Evolutionary conservation across 2,329 filamentous ascomycete genomes (phyloP).

Genomic region (Talaromyces funiculosus): DNA sequence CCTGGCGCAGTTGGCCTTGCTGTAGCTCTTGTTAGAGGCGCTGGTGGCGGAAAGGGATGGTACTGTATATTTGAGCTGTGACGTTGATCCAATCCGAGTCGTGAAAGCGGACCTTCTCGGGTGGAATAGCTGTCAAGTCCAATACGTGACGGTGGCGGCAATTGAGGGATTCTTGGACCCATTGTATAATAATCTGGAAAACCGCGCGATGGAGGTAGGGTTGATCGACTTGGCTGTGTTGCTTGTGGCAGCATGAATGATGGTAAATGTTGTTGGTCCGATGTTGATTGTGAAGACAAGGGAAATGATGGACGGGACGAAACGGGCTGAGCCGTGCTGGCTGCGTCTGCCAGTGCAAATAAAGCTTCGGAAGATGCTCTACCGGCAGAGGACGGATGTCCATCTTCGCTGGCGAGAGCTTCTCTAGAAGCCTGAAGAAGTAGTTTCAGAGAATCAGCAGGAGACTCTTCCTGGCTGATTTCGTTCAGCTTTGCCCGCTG

Average conservation of each 20-base stretch:
- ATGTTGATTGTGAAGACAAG: conserved; percentile 2
- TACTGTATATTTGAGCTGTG: conserved; percentile 11
- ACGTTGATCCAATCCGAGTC: conserved; percentile 6
- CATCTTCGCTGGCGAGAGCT: conserved; percentile 16
- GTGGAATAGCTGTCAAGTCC: conserved; percentile 27
- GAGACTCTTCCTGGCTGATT: conserved; percentile 25
- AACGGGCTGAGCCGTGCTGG: conserved; percentile 17
- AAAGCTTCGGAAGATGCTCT: conserved; percentile 24
- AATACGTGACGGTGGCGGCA: conserved; percentile 36
- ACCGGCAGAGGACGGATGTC: conserved; percentile 7
- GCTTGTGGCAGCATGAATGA: conserved; percentile 25
- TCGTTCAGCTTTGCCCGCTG: conserved; percentile 37
- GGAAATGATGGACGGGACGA: conserved; percentile 28
- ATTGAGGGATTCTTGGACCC: conserved; percentile 30
- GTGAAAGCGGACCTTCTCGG: conserved; percentile 24
- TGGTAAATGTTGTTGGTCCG: conserved; percentile 22
- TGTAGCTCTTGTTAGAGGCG: not conserved
- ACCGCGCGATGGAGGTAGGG: conserved; percentile 31
- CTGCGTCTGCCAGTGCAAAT: conserved; percentile 31
- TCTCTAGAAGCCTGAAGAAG: conserved; percentile 27
- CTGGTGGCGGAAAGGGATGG: conserved; percentile 20
- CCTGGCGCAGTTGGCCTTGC: not conserved
- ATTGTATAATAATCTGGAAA: conserved; percentile 35
- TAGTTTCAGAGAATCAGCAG: conserved; percentile 21
- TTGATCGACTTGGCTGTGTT: conserved; percentile 24